Percentiles rank a stretch among this genome's conserved stretches.
phyloP scores from a whole-genome alignment of 192 early-diverging fungal species.

The Hyaloraphidium curvatum region DNA sequence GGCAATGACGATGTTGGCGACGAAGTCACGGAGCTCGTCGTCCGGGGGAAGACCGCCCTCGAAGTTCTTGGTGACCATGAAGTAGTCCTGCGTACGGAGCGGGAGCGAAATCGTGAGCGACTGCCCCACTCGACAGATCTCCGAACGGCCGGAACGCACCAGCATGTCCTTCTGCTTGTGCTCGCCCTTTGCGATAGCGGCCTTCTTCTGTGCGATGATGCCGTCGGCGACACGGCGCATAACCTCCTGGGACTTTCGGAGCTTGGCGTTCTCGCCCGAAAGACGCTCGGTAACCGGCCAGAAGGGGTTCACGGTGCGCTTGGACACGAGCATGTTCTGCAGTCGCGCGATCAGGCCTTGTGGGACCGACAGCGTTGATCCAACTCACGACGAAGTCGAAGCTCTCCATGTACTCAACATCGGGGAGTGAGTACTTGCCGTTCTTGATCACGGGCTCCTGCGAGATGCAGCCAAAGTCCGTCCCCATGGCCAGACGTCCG shows the following conservation, averaged over 20 bases:
- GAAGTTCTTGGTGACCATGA: conserved; percentile 21
- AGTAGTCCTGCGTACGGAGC: conserved; percentile 11
- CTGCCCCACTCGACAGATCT: too few species aligned
- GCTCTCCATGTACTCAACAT: not conserved
- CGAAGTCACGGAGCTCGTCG: conserved; percentile 20
- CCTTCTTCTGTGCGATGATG: not conserved
- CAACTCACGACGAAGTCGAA: too few species aligned
- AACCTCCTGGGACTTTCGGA: not conserved
- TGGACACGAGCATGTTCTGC: too few species aligned
- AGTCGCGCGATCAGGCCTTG: too few species aligned
- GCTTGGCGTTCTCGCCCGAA: not conserved
- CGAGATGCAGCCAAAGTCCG: conserved; percentile 1
- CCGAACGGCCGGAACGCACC: too few species aligned
- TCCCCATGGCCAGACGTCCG: not conserved
- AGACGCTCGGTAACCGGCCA: not conserved
- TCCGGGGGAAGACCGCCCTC: conserved; percentile 14
- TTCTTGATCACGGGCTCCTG: too few species aligned
- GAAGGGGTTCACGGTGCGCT: not conserved
- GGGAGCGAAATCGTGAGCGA: too few species aligned
- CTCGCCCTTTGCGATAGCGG: too few species aligned
- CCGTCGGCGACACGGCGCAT: not conserved
- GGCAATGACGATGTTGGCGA: conserved; percentile 22
- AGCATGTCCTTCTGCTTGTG: too few species aligned
- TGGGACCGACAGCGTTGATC: too few species aligned
- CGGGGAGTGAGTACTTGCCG: not conserved